A percentile compares a stretch with the other conserved stretches of the same genome.
These are phyloP conservation scores for Limnanthes douglasii DNA, from an alignment of 345 rosid genomes.

Conservation along the genomic window DNA sequence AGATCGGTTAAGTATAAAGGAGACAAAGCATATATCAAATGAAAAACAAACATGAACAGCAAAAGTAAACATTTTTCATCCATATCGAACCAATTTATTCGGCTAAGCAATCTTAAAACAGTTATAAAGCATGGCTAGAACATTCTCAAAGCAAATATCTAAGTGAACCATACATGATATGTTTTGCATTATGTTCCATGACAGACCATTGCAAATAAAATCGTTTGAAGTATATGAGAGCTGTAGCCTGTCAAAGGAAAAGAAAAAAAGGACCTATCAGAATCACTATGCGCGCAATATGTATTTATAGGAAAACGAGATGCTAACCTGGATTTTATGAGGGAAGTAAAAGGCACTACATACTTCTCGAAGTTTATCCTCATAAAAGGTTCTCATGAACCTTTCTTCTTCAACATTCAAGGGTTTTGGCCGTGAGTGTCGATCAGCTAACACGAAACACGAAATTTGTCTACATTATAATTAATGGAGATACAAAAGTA, in stretches of 20 bases:
- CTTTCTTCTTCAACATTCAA: constrained; percentile 79
- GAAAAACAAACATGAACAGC: no score
- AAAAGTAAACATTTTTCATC: no score
- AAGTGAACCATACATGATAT: constrained; percentile 70
- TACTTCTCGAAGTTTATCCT: constrained; percentile 87
- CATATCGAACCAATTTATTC: no score
- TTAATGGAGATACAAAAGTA: no score
- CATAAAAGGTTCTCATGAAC: constrained; percentile 79
- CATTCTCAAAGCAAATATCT: no score
- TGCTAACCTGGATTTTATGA: constrained; percentile 78
- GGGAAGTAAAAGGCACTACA: constrained; percentile 94
- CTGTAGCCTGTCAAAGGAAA: constrained; percentile 62
- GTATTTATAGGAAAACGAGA: background rate
- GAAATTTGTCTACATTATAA: no score
- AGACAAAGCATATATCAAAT: no score
- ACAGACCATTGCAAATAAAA: constrained; percentile 97
- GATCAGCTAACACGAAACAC: no score
- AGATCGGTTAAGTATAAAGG: no score
- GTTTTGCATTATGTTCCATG: constrained; percentile 96
- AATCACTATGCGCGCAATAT: no score
- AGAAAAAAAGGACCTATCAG: constrained; percentile 5
- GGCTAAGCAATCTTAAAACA: no score
- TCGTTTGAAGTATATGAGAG: constrained; percentile 87
- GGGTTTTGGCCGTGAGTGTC: constrained; percentile 68
- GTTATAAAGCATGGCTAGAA: no score